Conservation (phyloP, 345 rosid genomes). For the Nasturtium officinale region DNA sequence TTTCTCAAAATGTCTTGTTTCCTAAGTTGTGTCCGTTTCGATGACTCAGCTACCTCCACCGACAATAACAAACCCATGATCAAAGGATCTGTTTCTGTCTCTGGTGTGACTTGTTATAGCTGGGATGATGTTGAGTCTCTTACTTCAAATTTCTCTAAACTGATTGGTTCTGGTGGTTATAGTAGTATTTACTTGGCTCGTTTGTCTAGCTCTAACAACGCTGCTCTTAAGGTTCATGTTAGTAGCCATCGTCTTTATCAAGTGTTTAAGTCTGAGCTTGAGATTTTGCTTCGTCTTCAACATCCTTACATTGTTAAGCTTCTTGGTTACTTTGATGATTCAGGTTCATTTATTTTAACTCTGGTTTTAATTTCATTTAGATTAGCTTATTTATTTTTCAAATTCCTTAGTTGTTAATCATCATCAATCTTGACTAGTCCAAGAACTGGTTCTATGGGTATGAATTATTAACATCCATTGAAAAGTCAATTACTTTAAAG, state of each 20-base stretch:
- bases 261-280: slow-evolving; percentile 71
- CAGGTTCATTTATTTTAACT: slow-evolving; percentile 47
- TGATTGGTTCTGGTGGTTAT: slow-evolving; percentile 82
- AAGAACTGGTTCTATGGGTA: background rate
- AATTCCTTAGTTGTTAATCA: background rate
- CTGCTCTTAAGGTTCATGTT: slow-evolving; percentile 69
- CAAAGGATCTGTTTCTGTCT: slow-evolving; percentile 15
- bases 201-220: slow-evolving; percentile 44
- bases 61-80: slow-evolving; percentile 14
- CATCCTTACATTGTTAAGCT: slow-evolving; percentile 76
- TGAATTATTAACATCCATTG: slow-evolving; percentile 12
- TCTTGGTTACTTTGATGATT: slow-evolving; percentile 70
- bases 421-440: background rate
- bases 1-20: slow-evolving; percentile 52
- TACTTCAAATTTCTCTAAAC: slow-evolving; percentile 54
- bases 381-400: background rate
- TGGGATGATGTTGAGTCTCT: slow-evolving; percentile 60
- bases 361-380: slow-evolving; percentile 1
- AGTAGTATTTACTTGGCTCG: slow-evolving; percentile 75
- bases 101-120: slow-evolving; percentile 42
- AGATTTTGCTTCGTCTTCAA: slow-evolving; percentile 65
- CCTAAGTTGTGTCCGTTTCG: slow-evolving; percentile 42
- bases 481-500: slow-evolving; percentile 31
- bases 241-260: slow-evolving; percentile 65
- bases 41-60: slow-evolving; percentile 20